These are phyloP conservation scores for Aspergillus terreus DNA, from an alignment of 2,329 filamentous ascomycete species.

Conservation along the genomic window DNA sequence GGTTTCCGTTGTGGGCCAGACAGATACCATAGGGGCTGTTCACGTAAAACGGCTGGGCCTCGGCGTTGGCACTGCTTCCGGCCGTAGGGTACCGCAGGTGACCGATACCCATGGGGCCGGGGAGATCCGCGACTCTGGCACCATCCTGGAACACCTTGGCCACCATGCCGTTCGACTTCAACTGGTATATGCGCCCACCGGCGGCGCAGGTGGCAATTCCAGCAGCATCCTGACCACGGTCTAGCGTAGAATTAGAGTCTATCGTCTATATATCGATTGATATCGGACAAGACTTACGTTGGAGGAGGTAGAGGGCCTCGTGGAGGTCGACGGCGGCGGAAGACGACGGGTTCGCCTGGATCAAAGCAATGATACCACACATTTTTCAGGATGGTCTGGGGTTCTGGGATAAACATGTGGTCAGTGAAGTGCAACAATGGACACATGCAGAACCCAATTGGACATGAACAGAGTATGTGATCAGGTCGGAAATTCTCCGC, in stretches of 20 bases:
- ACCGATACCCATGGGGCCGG: constrained; percentile 80
- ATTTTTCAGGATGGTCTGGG: constrained; percentile 38
- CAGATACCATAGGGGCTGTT: constrained; percentile 81
- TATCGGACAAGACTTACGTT: constrained; percentile 39
- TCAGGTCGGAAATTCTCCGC: constrained; percentile 39
- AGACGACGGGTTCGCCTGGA: constrained; percentile 54
- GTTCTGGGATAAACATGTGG: constrained; percentile 19
- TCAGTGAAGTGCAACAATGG: constrained; percentile 16
- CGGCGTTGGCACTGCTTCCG: constrained; percentile 76
- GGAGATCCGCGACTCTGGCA: constrained; percentile 66
- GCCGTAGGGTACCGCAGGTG: constrained; percentile 89
- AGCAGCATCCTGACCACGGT: constrained; percentile 82
- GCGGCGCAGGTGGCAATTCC: constrained; percentile 73
- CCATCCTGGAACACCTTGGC: constrained; percentile 81
- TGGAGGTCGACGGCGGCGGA: constrained; percentile 62
- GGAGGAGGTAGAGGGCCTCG: constrained; percentile 68
- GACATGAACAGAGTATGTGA: constrained; percentile 7
- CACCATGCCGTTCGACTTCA: constrained; percentile 87
- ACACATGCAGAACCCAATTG: constrained; percentile 9
- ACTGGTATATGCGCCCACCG: constrained; percentile 79
- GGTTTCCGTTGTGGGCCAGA: constrained; percentile 81
- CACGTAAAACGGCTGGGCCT: constrained; percentile 91
- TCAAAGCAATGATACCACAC: constrained; percentile 62
- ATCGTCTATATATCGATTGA: background rate
- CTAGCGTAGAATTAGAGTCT: constrained; percentile 12